Evolutionary conservation across 176 grass and related monocot genomes (phyloP).

Genomic region (Musa itinerans): DNA sequence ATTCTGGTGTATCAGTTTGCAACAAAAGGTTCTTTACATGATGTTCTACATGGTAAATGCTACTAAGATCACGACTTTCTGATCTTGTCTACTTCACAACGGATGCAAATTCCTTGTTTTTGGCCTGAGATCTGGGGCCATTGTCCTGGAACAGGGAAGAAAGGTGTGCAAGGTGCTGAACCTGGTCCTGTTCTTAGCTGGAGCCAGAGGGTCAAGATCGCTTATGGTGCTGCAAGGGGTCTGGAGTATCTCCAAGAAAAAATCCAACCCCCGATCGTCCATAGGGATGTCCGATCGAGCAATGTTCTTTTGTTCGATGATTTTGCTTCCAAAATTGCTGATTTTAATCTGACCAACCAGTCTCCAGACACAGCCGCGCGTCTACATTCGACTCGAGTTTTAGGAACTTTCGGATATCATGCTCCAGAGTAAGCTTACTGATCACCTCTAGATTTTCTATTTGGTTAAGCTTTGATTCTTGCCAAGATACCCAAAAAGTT

Average conservation of each 20-base stretch:
- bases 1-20: conserved; percentile 46
- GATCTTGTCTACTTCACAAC: not conserved
- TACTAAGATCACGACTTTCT: not conserved
- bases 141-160: conserved; percentile 28
- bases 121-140: not conserved
- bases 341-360: conserved; percentile 46
- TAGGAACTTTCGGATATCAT: conserved; percentile 54
- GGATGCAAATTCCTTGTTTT: not conserved
- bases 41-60: conserved; percentile 33
- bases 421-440: conserved; percentile 34
- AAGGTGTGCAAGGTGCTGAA: conserved; percentile 42
- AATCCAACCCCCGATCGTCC: conserved; percentile 40
- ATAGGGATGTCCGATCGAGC: conserved; percentile 52
- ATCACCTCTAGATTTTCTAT: not conserved
- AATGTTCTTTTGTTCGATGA: conserved; percentile 50
- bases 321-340: conserved; percentile 41
- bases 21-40: conserved; percentile 39
- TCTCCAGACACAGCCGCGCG: conserved; percentile 33
- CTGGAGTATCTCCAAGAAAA: conserved; percentile 62
- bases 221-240: conserved; percentile 41
- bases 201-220: conserved; percentile 38
- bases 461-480: not conserved
- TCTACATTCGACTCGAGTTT: conserved; percentile 45
- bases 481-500: too few relatives aligned
- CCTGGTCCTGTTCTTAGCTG: conserved; percentile 38